These are phyloP conservation scores for Eucalyptus pauciflora DNA, from an alignment of 345 rosid genomes.

Conservation along the genomic window DNA sequence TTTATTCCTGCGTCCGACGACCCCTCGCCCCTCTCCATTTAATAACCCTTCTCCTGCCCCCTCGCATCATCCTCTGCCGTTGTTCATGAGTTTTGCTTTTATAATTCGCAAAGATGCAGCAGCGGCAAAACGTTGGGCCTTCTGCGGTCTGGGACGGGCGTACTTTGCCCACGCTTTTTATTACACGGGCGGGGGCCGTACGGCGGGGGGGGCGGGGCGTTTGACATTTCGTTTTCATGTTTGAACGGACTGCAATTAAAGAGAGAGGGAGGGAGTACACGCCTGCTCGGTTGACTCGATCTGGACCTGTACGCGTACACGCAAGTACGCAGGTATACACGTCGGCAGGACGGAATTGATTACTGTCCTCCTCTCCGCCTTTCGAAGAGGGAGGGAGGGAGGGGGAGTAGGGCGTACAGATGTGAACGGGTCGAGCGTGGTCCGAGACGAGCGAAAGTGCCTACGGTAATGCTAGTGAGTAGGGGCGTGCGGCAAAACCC, in stretches of 20 bases:
- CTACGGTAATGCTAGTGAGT: neutral
- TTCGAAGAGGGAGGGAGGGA: neutral
- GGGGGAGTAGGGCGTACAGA: neutral
- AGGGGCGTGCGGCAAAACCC: accelerated
- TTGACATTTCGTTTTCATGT: neutral
- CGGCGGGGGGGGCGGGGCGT: neutral
- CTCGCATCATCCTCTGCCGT: neutral
- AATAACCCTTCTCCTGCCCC: neutral
- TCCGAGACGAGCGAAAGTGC: neutral
- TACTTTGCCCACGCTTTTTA: neutral
- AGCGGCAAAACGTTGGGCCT: neutral
- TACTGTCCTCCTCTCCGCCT: neutral
- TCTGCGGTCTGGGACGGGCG: neutral
- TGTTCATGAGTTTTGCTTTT: neutral
- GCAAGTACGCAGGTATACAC: neutral
- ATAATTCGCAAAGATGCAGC: neutral
- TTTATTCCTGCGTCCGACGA: neutral
- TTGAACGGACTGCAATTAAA: neutral
- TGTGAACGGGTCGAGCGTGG: neutral
- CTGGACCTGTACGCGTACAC: neutral
- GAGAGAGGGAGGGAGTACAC: neutral
- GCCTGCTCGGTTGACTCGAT: neutral
- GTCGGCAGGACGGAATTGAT: neutral
- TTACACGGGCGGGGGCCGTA: neutral
- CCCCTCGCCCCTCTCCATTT: neutral